phyloP scores from a whole-genome alignment of 2,329 filamentous ascomycete genomes.

The Phaeosphaeria sp. region DNA sequence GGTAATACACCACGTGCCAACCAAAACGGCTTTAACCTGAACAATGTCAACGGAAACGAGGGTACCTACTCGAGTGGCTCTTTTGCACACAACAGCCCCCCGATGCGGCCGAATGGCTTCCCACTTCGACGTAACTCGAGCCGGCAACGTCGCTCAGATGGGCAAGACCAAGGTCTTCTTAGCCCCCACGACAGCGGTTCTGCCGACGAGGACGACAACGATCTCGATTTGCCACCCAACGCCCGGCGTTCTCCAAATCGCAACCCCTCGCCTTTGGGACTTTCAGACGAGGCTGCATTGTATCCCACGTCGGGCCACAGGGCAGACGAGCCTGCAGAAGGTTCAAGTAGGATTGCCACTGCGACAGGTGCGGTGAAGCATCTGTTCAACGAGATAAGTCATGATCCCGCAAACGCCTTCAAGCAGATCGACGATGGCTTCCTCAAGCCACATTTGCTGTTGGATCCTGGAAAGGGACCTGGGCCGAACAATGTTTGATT shows the following conservation, averaged over 20 bases:
- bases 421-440: slow-evolving; percentile 93
- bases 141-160: slow-evolving; percentile 54
- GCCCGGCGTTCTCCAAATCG: slow-evolving; percentile 56
- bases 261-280: slow-evolving; percentile 36
- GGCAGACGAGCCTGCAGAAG: slow-evolving; percentile 22
- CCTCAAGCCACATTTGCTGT: slow-evolving; percentile 87
- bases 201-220: slow-evolving; percentile 60
- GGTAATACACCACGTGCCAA: slow-evolving; percentile 73
- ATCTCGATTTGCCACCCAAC: slow-evolving; percentile 67
- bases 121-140: slow-evolving; percentile 61
- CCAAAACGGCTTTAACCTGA: slow-evolving; percentile 62
- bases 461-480: slow-evolving; percentile 66
- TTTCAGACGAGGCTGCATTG: slow-evolving; percentile 27
- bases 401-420: slow-evolving; percentile 90
- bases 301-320: slow-evolving; percentile 51
- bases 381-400: slow-evolving; percentile 75
- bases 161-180: slow-evolving; percentile 63
- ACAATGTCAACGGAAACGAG: slow-evolving; percentile 57
- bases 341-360: slow-evolving; percentile 58
- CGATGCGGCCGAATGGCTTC: slow-evolving; percentile 49
- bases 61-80: slow-evolving; percentile 67
- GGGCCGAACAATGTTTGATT: slow-evolving; percentile 44
- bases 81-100: slow-evolving; percentile 58
- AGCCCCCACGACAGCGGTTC: slow-evolving; percentile 55
- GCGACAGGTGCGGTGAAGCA: slow-evolving; percentile 80